Conservation (phyloP, 441 rosid species). For the Bruguiera hainesii region DNA sequence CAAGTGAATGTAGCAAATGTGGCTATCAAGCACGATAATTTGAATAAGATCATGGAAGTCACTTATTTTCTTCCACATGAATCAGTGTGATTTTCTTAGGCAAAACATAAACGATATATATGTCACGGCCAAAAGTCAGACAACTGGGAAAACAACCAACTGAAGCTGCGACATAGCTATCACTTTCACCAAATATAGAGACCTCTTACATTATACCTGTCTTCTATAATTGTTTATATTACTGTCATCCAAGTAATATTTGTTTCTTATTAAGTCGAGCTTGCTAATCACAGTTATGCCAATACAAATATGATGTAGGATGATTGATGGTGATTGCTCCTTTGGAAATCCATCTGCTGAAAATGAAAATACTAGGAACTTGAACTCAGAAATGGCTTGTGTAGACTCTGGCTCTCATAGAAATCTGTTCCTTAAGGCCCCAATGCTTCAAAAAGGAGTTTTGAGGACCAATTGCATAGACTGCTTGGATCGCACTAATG, state of each 20-base stretch:
- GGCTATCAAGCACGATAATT: no score
- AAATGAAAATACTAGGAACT: constrained; percentile 34
- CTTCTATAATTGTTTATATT: no score
- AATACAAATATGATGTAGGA: constrained; percentile 43
- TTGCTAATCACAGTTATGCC: constrained; percentile 8
- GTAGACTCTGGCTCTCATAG: constrained; percentile 33
- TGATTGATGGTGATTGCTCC: constrained; percentile 27
- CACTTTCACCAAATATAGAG: no score
- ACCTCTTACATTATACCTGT: no score
- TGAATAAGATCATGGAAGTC: no score
- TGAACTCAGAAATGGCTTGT: constrained; percentile 27
- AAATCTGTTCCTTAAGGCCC: constrained; percentile 40
- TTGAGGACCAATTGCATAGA: constrained; percentile 98
- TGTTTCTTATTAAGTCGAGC: neutral
- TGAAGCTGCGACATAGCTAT: no score
- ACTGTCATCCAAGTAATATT: neutral
- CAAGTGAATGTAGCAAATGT: no score
- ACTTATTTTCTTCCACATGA: no score
- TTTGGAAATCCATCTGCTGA: constrained; percentile 33
- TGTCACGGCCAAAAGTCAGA: no score
- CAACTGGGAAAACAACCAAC: no score
- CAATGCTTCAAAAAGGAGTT: constrained; percentile 79
- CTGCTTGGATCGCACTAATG: constrained; percentile 98
- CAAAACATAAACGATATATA: no score
- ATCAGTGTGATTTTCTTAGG: no score